These are phyloP conservation scores for Pleurotus cornucopiae DNA, from an alignment of 768 basidiomycete species.

Conservation along the genomic window DNA sequence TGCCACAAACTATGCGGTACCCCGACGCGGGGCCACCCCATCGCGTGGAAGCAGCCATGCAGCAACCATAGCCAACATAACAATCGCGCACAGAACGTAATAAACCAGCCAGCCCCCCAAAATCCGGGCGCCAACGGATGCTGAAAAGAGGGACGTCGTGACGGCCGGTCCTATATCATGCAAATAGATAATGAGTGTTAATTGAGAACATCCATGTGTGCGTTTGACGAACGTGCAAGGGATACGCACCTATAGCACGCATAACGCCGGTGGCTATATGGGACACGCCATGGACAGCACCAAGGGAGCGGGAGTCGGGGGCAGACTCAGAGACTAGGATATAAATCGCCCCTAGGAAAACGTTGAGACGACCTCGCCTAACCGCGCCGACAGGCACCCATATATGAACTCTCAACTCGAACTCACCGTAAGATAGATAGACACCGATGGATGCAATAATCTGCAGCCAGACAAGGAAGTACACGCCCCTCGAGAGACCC, in stretches of 20 bases:
- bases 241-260: background rate
- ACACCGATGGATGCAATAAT: background rate
- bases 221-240: too few relatives aligned
- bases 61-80: constrained; percentile 23
- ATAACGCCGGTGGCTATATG: background rate
- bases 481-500: background rate
- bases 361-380: background rate
- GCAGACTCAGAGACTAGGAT: background rate
- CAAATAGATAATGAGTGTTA: too few relatives aligned
- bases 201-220: too few relatives aligned
- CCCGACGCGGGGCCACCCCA: too few relatives aligned
- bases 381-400: background rate
- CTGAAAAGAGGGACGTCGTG: constrained; percentile 62
- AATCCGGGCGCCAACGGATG: constrained; percentile 50
- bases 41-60: constrained; percentile 28
- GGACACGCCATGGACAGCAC: background rate
- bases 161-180: constrained; percentile 41
- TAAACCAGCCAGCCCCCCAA: constrained; percentile 59
- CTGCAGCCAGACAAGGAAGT: background rate
- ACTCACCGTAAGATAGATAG: background rate
- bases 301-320: background rate
- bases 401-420: background rate
- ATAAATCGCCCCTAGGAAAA: background rate
- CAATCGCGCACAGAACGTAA: constrained; percentile 27
- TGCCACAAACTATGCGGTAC: too few relatives aligned